phyloP scores from a whole-genome alignment of 768 basidiomycete genomes.

The Lactarius vividus region DNA sequence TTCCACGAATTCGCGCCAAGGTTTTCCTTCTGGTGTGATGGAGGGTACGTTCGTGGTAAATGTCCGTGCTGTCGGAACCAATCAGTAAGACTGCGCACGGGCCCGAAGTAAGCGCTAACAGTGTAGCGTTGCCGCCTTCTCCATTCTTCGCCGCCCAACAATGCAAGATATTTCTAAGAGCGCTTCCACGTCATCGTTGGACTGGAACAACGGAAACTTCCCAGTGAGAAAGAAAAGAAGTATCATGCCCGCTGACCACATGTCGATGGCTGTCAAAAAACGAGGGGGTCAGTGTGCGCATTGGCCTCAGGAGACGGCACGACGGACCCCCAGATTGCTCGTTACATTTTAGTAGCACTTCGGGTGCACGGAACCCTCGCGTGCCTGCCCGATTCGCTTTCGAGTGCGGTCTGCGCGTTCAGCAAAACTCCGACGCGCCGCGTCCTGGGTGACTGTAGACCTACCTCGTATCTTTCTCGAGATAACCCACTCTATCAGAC shows the following conservation, averaged over 20 bases:
- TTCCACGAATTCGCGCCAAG: constrained; percentile 74
- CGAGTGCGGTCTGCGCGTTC: constrained; percentile 57
- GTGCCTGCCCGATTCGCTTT: constrained; percentile 98
- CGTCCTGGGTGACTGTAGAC: constrained; percentile 15
- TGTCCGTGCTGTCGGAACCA: constrained; percentile 62
- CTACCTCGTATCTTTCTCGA: constrained; percentile 70
- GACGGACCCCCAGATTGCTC: constrained; percentile 86
- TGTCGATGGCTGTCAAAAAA: constrained; percentile 73
- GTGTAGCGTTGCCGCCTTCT: constrained; percentile 81
- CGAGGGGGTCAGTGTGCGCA: constrained; percentile 18
- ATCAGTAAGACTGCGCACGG: constrained; percentile 5
- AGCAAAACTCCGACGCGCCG: constrained; percentile 4
- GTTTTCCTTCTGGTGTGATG: constrained; percentile 59
- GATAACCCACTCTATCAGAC: constrained; percentile 75
- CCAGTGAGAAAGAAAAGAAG: constrained; percentile 87
- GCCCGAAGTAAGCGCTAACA: constrained; percentile 46
- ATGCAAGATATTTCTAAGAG: constrained; percentile 92
- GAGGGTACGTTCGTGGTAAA: constrained; percentile 89
- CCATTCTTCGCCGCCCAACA: constrained; percentile 79
- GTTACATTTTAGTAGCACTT: constrained; percentile 91
- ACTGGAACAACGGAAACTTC: constrained; percentile 94
- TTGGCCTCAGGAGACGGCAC: not conserved
- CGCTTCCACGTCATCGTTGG: constrained; percentile 91
- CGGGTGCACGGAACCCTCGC: constrained; percentile 93
- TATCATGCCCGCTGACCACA: constrained; percentile 95